Conservation (phyloP, 1,284 basidiomycete genomes). For the Ceratorhiza oryzae-sativae region DNA sequence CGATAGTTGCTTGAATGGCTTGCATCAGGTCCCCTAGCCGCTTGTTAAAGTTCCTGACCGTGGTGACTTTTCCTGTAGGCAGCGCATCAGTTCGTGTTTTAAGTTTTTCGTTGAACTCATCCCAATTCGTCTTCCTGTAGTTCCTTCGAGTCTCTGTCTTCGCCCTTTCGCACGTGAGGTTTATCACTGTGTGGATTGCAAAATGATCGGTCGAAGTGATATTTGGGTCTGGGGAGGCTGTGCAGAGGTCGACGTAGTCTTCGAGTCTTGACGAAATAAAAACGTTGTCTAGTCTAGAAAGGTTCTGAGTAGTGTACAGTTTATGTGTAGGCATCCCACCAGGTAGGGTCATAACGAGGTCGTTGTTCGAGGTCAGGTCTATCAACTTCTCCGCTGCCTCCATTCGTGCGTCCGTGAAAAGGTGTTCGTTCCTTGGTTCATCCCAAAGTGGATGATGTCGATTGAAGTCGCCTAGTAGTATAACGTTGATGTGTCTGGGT, state of each 20-base stretch:
- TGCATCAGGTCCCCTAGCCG: not conserved
- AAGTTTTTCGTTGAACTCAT: slow-evolving; percentile 29
- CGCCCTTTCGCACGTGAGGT: not conserved
- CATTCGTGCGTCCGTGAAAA: slow-evolving; percentile 10
- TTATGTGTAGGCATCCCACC: not conserved
- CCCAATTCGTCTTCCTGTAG: slow-evolving; percentile 39
- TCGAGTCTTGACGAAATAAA: not conserved
- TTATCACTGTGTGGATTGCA: not conserved
- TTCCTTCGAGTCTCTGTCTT: not conserved
- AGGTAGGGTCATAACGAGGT: slow-evolving; percentile 4
- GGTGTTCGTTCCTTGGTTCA: slow-evolving; percentile 12
- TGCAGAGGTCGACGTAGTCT: not conserved
- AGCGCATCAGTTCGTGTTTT: not conserved
- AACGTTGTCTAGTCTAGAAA: slow-evolving; percentile 11
- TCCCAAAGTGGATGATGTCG: slow-evolving; percentile 20
- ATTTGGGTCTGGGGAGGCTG: not conserved
- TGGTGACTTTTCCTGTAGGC: not conserved
- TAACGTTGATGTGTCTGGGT: not conserved
- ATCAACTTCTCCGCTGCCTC: not conserved
- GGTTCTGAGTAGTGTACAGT: not conserved
- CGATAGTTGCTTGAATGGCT: not conserved
- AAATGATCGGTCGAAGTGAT: slow-evolving; percentile 4
- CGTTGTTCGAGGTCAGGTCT: not conserved
- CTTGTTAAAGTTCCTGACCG: not conserved
- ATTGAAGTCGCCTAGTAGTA: slow-evolving; percentile 22